A percentile compares a stretch with the other conserved stretches of the same genome.
These are phyloP conservation scores for Oryza australiensis DNA, from an alignment of 176 grass and related monocot species.

Conservation along the genomic window DNA sequence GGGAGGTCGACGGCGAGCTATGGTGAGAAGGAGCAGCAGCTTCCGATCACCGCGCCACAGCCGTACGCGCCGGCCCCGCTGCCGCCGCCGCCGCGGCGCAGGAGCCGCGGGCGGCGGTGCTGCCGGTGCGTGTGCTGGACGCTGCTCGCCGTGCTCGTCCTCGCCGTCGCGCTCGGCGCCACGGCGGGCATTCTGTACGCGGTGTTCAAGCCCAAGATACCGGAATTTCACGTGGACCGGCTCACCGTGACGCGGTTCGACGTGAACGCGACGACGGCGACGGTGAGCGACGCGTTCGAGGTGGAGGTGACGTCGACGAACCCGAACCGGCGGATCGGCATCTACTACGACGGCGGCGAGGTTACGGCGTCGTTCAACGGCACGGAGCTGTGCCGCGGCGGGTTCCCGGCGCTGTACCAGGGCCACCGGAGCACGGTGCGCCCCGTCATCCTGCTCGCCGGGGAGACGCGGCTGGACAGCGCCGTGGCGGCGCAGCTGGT, in stretches of 20 bases:
- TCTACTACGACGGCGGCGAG: conserved; percentile 75
- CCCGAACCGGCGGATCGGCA: conserved; percentile 76
- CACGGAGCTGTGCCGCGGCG: conserved; percentile 61
- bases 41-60: conserved; percentile 6
- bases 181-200: conserved; percentile 85
- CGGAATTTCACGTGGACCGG: conserved; percentile 68
- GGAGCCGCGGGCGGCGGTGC: conserved; percentile 40
- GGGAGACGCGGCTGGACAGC: conserved; percentile 53
- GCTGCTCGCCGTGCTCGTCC: conserved; percentile 13
- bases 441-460: conserved; percentile 43
- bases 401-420: conserved; percentile 83
- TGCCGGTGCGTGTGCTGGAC: conserved; percentile 85
- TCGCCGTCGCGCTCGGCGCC: conserved; percentile 56
- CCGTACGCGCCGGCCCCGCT: conserved; percentile 20
- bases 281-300: conserved; percentile 58
- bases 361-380: conserved; percentile 64
- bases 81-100: background rate
- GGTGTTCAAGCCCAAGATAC: conserved; percentile 82
- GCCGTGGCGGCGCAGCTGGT: conserved; percentile 42
- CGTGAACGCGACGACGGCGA: conserved; percentile 34
- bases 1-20: background rate
- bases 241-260: conserved; percentile 56
- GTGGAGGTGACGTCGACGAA: conserved; percentile 60
- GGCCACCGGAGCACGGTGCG: conserved; percentile 72
- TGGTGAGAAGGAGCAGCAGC: background rate